Conservation (phyloP, 768 basidiomycete species). For the Solioccasus polychromus region DNA sequence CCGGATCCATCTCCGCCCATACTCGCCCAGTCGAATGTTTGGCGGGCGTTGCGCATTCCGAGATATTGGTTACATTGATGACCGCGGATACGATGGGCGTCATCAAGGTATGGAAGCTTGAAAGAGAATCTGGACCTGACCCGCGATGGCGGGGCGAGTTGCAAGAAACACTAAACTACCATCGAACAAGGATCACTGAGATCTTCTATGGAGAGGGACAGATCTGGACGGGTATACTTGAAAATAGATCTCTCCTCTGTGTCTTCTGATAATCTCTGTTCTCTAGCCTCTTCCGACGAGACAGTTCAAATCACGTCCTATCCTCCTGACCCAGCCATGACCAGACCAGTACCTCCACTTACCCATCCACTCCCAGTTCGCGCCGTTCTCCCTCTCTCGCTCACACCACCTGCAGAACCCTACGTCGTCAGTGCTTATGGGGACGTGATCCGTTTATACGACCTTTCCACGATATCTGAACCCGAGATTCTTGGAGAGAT, state of each 20-base stretch:
- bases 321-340: constrained; percentile 28
- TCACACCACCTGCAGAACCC: constrained; percentile 64
- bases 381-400: constrained; percentile 64
- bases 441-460: constrained; percentile 78
- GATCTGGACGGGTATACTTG: constrained; percentile 80
- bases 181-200: constrained; percentile 83
- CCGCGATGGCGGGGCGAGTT: constrained; percentile 51
- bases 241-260: neutral
- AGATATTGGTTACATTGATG: constrained; percentile 54
- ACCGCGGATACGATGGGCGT: constrained; percentile 93
- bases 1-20: constrained; percentile 78
- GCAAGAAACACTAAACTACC: constrained; percentile 58
- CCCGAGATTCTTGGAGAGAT: constrained; percentile 69
- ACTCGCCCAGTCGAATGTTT: constrained; percentile 85
- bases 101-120: constrained; percentile 77
- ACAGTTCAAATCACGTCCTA: constrained; percentile 64
- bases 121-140: constrained; percentile 35
- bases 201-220: constrained; percentile 61
- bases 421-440: constrained; percentile 82
- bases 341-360: constrained; percentile 49
- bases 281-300: constrained; percentile 83
- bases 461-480: constrained; percentile 65
- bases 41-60: constrained; percentile 49
- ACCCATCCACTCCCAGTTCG: constrained; percentile 65
- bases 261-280: constrained; percentile 3